These are phyloP conservation scores for Venturia asperata DNA, from an alignment of 2,329 filamentous ascomycete species.

Conservation along the genomic window DNA sequence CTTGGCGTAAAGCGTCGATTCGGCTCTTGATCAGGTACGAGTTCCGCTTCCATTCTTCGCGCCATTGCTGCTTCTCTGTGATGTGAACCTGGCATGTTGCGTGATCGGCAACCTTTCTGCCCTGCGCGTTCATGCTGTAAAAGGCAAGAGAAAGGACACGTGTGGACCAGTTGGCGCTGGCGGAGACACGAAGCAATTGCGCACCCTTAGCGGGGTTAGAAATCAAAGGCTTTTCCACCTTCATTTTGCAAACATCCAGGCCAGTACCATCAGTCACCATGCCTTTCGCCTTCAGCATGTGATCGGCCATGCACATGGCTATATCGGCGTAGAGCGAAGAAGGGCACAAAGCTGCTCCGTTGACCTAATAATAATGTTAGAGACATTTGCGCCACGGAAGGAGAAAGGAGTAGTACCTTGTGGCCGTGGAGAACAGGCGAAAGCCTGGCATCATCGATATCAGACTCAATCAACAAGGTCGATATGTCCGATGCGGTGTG, in stretches of 20 bases:
- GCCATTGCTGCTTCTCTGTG: slow-evolving; percentile 14
- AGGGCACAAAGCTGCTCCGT: slow-evolving; percentile 9
- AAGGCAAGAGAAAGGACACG: neutral
- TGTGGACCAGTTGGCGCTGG: neutral
- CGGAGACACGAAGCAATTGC: slow-evolving; percentile 12
- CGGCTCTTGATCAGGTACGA: slow-evolving; percentile 23
- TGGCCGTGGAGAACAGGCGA: slow-evolving; percentile 17
- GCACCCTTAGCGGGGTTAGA: neutral
- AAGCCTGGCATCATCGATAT: slow-evolving; percentile 19
- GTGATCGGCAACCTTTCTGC: neutral
- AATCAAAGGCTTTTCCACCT: slow-evolving; percentile 2
- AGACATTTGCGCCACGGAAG: neutral
- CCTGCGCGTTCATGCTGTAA: neutral
- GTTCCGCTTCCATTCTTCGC: slow-evolving; percentile 19
- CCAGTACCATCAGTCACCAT: neutral
- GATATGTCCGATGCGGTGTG: neutral
- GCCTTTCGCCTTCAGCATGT: slow-evolving; percentile 15
- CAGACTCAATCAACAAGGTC: slow-evolving; percentile 15
- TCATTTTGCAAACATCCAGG: neutral
- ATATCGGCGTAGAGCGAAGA: slow-evolving; percentile 21
- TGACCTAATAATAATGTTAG: slow-evolving; percentile 2
- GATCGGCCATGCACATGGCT: slow-evolving; percentile 18
- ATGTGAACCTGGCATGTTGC: slow-evolving; percentile 1
- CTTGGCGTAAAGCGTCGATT: slow-evolving; percentile 24
- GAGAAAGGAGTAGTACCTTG: neutral